Base-by-base conservation (phyloP, 2,329 filamentous ascomycete species). In the Aureobasidium pullulans region DNA sequence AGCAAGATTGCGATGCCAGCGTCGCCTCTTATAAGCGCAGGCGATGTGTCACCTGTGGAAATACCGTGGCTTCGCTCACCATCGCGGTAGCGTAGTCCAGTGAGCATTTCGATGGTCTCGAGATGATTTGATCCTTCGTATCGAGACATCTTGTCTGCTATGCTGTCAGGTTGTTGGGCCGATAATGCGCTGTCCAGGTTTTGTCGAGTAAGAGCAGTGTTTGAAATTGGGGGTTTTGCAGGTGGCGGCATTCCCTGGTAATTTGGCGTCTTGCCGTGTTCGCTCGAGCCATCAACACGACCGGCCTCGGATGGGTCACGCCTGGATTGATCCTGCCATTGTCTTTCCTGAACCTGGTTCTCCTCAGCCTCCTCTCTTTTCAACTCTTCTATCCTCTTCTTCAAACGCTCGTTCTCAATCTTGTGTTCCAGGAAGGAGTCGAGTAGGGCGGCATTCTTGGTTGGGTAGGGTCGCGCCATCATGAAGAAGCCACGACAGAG, bases 401-500 rank as follows among this genome's bases (percentile, higher is more conserved):
- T 85, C 50, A 97, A 75, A 4, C 92, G 84, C 75, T 96, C 91
- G 68, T 96, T 96, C 72, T 96, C 93, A 58, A 96, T 93, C 74
- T 96, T 96, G 76, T 96, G 92, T 71, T 97, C 93, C 31, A 97
- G 79, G 68, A 96, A 96, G 0, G 91, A 95, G 74, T 97, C 92
- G 19, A 96, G 79, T 10, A 96, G 79, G 3, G 83, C 84, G 1
- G 90, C 87, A 69, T 93, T 96, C 74, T 89, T 92, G 32, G 89
- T 95, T 5, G 90, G 91, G 71, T 96, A 96, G 1, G 89, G 89
- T 19, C 92, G 83, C 8, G 90, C 86, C 85, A 96, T 93, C 79
- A 97, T 89, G 71, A 96, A 96, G 66, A 96, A 90, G 39, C 92
- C 92, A 67, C 90, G 85, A 71, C 91, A 96, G 66, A 88, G 87